These are phyloP conservation scores for Teunomyces gatunensis DNA, from an alignment of 805 yeast genomes.

Conservation along the genomic window DNA sequence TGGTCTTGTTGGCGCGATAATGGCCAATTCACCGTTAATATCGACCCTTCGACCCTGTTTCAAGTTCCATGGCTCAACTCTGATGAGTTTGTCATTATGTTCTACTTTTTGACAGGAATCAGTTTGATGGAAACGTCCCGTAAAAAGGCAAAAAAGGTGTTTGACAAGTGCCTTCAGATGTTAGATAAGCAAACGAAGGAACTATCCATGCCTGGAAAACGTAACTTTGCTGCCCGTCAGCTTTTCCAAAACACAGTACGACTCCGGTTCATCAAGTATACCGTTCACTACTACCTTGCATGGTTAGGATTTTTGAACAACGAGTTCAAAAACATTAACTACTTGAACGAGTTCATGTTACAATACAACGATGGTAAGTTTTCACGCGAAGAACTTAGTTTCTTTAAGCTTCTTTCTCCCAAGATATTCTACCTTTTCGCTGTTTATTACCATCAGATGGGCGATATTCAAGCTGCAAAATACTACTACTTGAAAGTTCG, in stretches of 20 bases:
- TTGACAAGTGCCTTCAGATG: constrained; percentile 34
- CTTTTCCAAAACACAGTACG: constrained; percentile 23
- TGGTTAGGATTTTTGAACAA: constrained; percentile 34
- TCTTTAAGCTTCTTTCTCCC: constrained; percentile 33
- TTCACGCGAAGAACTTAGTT: constrained; percentile 39
- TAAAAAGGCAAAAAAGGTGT: constrained; percentile 33
- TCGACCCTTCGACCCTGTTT: constrained; percentile 10
- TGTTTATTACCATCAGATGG: constrained; percentile 34
- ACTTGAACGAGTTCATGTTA: constrained; percentile 31
- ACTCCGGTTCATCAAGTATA: constrained; percentile 25
- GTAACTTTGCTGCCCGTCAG: constrained; percentile 17
- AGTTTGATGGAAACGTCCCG: constrained; percentile 35
- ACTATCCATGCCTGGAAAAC: constrained; percentile 4
- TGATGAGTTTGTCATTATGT: constrained; percentile 40
- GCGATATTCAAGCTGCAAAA: constrained; percentile 36
- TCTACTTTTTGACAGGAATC: constrained; percentile 44
- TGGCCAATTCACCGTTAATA: constrained; percentile 11
- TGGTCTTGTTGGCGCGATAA: constrained; percentile 22
- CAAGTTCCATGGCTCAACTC: constrained; percentile 42
- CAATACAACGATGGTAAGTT: constrained; percentile 35
- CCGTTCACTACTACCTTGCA: constrained; percentile 33
- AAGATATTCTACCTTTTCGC: constrained; percentile 40
- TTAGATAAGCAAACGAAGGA: constrained; percentile 24
- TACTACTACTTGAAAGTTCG: constrained; percentile 38
- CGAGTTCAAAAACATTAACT: constrained; percentile 20